Evolutionary conservation across 805 yeast genomes (phyloP).

Genomic region (Debaryomyces hansenii): DNA sequence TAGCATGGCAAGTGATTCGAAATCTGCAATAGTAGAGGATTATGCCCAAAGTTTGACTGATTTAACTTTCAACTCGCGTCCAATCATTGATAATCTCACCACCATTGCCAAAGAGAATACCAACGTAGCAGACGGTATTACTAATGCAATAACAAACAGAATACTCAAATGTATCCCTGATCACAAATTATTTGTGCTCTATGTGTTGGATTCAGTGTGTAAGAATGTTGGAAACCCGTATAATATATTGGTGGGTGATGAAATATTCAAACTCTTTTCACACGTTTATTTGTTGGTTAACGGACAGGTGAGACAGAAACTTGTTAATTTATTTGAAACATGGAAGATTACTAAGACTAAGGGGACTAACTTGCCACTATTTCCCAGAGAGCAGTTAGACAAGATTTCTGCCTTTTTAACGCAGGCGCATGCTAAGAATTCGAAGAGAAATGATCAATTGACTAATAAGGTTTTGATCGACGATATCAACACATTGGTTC

Average conservation of each 20-base stretch:
- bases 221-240: slow-evolving; percentile 91
- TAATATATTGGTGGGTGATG: slow-evolving; percentile 71
- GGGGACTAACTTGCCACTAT: slow-evolving; percentile 64
- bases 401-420: slow-evolving; percentile 71
- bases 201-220: slow-evolving; percentile 86
- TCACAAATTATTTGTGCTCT: slow-evolving; percentile 81
- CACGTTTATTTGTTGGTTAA: slow-evolving; percentile 77
- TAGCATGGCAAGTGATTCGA: slow-evolving; percentile 5
- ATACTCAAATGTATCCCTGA: slow-evolving; percentile 75
- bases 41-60: slow-evolving; percentile 71
- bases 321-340: slow-evolving; percentile 77
- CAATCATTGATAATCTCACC: slow-evolving; percentile 84
- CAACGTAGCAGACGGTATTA: slow-evolving; percentile 72
- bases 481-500: slow-evolving; percentile 39
- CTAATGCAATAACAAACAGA: slow-evolving; percentile 71
- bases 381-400: slow-evolving; percentile 66
- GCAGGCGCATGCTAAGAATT: slow-evolving; percentile 20
- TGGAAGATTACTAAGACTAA: slow-evolving; percentile 75
- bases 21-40: slow-evolving; percentile 41
- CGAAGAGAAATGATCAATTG: slow-evolving; percentile 9
- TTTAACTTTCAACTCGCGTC: slow-evolving; percentile 84
- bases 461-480: slow-evolving; percentile 26
- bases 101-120: slow-evolving; percentile 83
- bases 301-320: slow-evolving; percentile 69
- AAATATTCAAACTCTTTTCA: slow-evolving; percentile 67